Conservation (phyloP, 2,329 filamentous ascomycete species). For the Seiridium cupressi region DNA sequence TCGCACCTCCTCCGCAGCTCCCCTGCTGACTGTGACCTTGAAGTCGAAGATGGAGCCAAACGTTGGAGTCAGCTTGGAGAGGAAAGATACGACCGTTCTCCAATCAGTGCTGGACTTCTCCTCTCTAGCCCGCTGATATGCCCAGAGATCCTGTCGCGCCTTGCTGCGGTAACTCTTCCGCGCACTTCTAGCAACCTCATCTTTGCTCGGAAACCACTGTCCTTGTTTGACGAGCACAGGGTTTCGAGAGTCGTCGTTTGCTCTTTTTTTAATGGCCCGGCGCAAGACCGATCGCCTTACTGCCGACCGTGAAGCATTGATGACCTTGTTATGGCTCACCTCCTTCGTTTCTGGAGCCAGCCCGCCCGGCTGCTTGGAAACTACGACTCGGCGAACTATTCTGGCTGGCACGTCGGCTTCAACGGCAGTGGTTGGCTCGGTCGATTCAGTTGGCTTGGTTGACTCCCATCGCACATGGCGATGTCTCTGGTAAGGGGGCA, state of each 20-base stretch:
- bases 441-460: not conserved
- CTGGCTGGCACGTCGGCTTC: not conserved
- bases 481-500: not conserved
- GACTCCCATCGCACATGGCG: not conserved
- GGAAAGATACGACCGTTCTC: conserved; percentile 19
- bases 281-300: conserved; percentile 9
- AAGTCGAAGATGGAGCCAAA: conserved; percentile 21
- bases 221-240: conserved; percentile 13
- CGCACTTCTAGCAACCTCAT: conserved; percentile 12
- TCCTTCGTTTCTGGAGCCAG: not conserved
- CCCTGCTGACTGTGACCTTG: conserved; percentile 22
- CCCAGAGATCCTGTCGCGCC: conserved; percentile 17
- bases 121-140: conserved; percentile 7
- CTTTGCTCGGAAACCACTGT: conserved; percentile 13
- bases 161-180: conserved; percentile 17
- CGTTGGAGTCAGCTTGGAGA: conserved; percentile 22
- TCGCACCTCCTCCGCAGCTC: conserved; percentile 19
- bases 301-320: conserved; percentile 9
- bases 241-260: conserved; percentile 4
- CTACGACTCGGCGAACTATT: not conserved
- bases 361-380: not conserved
- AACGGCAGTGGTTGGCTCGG: not conserved
- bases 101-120: conserved; percentile 12
- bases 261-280: conserved; percentile 12
- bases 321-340: not conserved